Conservation (phyloP, 2,329 filamentous ascomycete species). For the Aspergillus intermedius region DNA sequence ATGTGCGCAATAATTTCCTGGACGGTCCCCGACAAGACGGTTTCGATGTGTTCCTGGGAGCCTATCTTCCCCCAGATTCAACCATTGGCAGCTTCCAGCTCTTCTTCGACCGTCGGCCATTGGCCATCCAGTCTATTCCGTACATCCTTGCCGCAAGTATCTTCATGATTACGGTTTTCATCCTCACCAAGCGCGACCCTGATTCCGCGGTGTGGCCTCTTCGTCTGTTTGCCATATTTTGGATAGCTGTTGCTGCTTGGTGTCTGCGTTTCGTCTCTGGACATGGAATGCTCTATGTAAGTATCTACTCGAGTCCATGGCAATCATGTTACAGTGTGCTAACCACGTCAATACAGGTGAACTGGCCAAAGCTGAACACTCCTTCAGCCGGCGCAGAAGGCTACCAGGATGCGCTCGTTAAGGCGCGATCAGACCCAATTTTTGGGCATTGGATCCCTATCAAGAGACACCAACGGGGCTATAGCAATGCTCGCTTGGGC, state of each 20-base stretch:
- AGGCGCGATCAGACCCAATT: slow-evolving; percentile 74
- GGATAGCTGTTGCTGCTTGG: slow-evolving; percentile 64
- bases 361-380: slow-evolving; percentile 95
- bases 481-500: slow-evolving; percentile 73
- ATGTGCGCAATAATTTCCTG: slow-evolving; percentile 87
- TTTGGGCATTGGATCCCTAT: slow-evolving; percentile 63
- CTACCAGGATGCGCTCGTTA: slow-evolving; percentile 76
- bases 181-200: slow-evolving; percentile 64
- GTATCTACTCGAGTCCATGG: slow-evolving; percentile 32
- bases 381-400: slow-evolving; percentile 79
- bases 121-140: slow-evolving; percentile 87
- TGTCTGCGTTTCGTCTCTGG: slow-evolving; percentile 68
- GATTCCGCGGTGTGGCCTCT: slow-evolving; percentile 73
- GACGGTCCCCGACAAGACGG: slow-evolving; percentile 93
- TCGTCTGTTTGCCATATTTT: slow-evolving; percentile 74
- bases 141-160: slow-evolving; percentile 81
- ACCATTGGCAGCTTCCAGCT: slow-evolving; percentile 65
- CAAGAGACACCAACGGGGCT: slow-evolving; percentile 67
- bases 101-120: slow-evolving; percentile 76
- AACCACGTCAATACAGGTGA: slow-evolving; percentile 56
- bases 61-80: slow-evolving; percentile 68
- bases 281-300: slow-evolving; percentile 91
- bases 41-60: slow-evolving; percentile 88
- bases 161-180: slow-evolving; percentile 72
- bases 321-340: slow-evolving; percentile 1